phyloP scores from a whole-genome alignment of 305 asterid genomes.

The Fraxinus sp. region DNA sequence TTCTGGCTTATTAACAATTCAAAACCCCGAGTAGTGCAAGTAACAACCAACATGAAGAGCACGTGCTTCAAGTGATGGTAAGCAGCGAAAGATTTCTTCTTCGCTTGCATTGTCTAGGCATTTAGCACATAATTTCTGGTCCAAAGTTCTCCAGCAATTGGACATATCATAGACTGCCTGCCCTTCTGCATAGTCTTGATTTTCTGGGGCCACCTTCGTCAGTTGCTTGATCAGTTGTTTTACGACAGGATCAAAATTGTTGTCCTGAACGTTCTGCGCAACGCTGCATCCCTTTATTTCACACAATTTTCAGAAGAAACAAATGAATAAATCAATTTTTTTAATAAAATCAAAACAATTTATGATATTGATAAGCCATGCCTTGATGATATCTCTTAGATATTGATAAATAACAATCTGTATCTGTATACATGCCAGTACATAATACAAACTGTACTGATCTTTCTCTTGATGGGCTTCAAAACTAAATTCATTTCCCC shows the following conservation, averaged over 20 bases:
- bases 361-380: neutral
- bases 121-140: neutral
- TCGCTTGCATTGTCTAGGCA: conserved; percentile 19
- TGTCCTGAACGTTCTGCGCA: conserved; percentile 17
- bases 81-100: conserved; percentile 3
- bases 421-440: neutral
- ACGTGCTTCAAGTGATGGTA: conserved; percentile 24
- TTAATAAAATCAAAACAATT: neutral
- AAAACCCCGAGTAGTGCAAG: conserved; percentile 16
- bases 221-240: conserved; percentile 8
- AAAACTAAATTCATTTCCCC: neutral
- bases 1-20: neutral
- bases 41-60: conserved; percentile 19
- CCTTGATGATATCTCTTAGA: neutral
- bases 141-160: conserved; percentile 24
- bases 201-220: neutral
- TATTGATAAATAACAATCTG: neutral
- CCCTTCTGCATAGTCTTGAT: conserved; percentile 18
- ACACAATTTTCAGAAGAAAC: neutral
- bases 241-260: conserved; percentile 8
- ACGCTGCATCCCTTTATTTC: conserved; percentile 21
- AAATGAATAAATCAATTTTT: neutral
- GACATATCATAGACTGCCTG: conserved; percentile 17
- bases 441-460: neutral
- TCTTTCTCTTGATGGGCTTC: neutral